phyloP scores from a whole-genome alignment of 768 basidiomycete genomes.

The Baorangia bicolor region DNA sequence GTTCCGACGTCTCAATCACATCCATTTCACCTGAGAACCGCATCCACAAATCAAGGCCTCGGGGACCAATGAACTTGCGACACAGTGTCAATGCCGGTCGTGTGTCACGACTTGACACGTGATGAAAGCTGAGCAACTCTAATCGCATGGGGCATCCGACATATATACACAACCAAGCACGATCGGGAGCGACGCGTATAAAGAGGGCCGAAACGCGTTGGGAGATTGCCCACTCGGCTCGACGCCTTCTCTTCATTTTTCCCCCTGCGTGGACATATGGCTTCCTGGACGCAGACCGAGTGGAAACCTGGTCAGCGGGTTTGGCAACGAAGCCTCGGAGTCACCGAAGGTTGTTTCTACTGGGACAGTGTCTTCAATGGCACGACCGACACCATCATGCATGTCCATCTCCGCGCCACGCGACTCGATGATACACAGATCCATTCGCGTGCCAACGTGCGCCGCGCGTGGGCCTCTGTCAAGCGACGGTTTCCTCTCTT shows the following conservation, averaged over 20 bases:
- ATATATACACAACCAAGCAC: no score
- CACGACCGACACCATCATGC: constrained; percentile 44
- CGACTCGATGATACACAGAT: not conserved
- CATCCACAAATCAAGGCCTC: not conserved
- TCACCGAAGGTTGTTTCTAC: constrained; percentile 40
- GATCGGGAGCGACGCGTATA: no score
- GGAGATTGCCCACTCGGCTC: no score
- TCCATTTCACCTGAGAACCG: not conserved
- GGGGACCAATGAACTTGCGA: not conserved
- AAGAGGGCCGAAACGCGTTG: no score
- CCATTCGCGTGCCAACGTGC: no score
- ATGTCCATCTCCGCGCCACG: constrained; percentile 35
- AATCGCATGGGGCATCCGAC: no score
- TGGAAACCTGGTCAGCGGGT: constrained; percentile 19
- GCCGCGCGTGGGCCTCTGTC: constrained; percentile 40
- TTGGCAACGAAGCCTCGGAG: constrained; percentile 27
- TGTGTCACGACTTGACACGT: no score
- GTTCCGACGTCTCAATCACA: not conserved
- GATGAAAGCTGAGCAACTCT: no score
- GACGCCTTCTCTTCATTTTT: no score
- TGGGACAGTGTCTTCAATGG: constrained; percentile 40
- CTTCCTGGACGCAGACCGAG: no score
- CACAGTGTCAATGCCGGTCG: not conserved
- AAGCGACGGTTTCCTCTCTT: constrained; percentile 48
- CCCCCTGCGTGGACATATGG: no score